Conservation (phyloP, 2,329 filamentous ascomycete species). For the Capronia americana region DNA sequence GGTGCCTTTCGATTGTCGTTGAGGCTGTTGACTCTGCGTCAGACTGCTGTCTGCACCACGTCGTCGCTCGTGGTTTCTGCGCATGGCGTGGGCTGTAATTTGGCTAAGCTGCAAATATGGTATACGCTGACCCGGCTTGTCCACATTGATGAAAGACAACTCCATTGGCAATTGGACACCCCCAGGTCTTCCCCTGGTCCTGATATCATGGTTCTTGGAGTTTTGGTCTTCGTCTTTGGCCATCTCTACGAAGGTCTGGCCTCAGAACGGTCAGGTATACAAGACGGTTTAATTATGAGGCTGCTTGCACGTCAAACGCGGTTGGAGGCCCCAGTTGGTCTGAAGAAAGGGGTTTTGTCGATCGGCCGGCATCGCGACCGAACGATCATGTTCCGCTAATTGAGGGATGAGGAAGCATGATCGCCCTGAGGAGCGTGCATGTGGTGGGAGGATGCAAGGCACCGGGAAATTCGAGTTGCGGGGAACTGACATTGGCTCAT, state of each 20-base stretch:
- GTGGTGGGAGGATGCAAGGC: not conserved
- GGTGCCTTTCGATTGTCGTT: not conserved
- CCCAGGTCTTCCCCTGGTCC: not conserved
- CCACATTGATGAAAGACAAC: slow-evolving; percentile 14
- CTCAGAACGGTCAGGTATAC: slow-evolving; percentile 1
- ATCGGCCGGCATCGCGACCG: too few relatives aligned
- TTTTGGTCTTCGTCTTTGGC: not conserved
- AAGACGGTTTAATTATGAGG: slow-evolving; percentile 3
- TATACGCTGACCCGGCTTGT: slow-evolving; percentile 9
- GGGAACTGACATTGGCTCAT: not conserved
- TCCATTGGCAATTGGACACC: slow-evolving; percentile 13
- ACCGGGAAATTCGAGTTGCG: not conserved
- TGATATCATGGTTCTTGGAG: not conserved
- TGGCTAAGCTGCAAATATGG: slow-evolving; percentile 14
- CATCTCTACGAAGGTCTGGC: not conserved
- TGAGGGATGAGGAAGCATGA: not conserved
- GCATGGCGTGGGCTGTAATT: slow-evolving; percentile 19
- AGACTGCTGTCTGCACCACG: not conserved
- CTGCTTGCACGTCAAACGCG: not conserved
- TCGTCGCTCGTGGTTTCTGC: slow-evolving; percentile 15
- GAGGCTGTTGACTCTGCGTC: not conserved
- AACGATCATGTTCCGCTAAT: not conserved
- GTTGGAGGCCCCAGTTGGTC: not conserved
- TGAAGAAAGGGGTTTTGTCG: not conserved
- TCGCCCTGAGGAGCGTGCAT: not conserved